These are phyloP conservation scores for Geranium rotundifolium DNA, from an alignment of 345 rosid genomes.

Conservation along the genomic window DNA sequence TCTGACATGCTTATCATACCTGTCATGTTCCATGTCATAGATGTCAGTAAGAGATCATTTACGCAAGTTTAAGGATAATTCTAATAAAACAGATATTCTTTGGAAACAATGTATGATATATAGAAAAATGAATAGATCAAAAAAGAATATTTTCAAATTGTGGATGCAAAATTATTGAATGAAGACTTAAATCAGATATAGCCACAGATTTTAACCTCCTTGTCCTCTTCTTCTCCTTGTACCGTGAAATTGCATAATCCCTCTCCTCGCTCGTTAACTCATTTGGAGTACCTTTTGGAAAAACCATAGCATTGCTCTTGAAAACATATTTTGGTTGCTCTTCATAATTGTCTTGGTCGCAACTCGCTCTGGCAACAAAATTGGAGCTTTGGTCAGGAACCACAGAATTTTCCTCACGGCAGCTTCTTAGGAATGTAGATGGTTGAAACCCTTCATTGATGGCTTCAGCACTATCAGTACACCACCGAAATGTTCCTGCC, in stretches of 20 bases:
- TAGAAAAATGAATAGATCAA: too few species aligned
- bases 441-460: slow-evolving; percentile 20
- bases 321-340: slow-evolving; percentile 10
- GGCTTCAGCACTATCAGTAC: slow-evolving; percentile 17
- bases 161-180: neutral
- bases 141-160: too few species aligned
- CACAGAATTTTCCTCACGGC: slow-evolving; percentile 14
- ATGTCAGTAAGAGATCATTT: neutral
- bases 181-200: neutral
- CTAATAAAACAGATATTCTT: too few species aligned
- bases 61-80: too few species aligned
- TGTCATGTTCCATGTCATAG: slow-evolving; percentile 12
- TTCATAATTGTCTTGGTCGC: slow-evolving; percentile 13
- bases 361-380: slow-evolving; percentile 10
- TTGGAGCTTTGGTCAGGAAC: slow-evolving; percentile 21
- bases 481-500: slow-evolving; percentile 24
- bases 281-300: slow-evolving; percentile 20
- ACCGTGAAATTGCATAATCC: slow-evolving; percentile 71
- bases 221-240: slow-evolving; percentile 81
- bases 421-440: slow-evolving; percentile 10
- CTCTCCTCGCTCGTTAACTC: slow-evolving; percentile 68
- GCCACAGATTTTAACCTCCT: slow-evolving; percentile 36
- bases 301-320: slow-evolving; percentile 4
- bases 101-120: too few species aligned
- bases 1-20: slow-evolving; percentile 74